Evolutionary conservation across 306 rosid genomes (phyloP), one percentile per base, ranked within the genome.

Genomic region (Corylus heterophylla): DNA sequence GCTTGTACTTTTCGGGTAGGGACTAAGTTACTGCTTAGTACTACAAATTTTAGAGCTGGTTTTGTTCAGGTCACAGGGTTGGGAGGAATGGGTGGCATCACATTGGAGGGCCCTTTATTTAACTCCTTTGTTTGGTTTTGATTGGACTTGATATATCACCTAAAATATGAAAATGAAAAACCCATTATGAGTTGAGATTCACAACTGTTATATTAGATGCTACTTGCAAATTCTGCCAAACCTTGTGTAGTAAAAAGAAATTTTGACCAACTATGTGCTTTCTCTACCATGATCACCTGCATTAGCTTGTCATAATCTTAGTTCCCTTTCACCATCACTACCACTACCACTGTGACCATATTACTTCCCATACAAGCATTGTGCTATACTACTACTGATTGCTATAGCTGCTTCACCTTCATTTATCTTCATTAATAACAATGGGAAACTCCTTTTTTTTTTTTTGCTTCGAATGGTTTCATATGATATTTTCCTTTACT

Each of bases 1-100:
- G 92, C 92, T 83, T 87, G 74, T 74, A 81, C 84, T 72, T 72
- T 75, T 48, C 93, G 84, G 93, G 99, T 96, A 89, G 80, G 86
- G 70, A 74, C 72, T 31, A 74, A 55, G 20, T 52, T 81, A 59
- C 80, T 27, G 51, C 78, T 47, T 42, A 56, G 50, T 64, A 8
- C 20, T 62, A 42, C 51, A 16, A 14, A 67, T 68, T 68, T 67
- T 56, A 31, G 69, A 48, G 20, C 61, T 11, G 42, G 74, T 55
- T 35, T 7, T 68, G 55, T 70, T 64, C 25, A n/a, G 16, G 66
- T 80, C 25, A 55, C 74, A 67, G 37, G 51, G 27, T 67, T 39
- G 72, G 8, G 48, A 42, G 51, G 8, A 39, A 67, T 67, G 48
- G 72, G 72, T 67, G 12, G 27, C 2, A 6, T 37, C 10, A 12